These are phyloP conservation scores for Strigomonas culicis DNA, from an alignment of 208 protist species.

Conservation along the genomic window DNA sequence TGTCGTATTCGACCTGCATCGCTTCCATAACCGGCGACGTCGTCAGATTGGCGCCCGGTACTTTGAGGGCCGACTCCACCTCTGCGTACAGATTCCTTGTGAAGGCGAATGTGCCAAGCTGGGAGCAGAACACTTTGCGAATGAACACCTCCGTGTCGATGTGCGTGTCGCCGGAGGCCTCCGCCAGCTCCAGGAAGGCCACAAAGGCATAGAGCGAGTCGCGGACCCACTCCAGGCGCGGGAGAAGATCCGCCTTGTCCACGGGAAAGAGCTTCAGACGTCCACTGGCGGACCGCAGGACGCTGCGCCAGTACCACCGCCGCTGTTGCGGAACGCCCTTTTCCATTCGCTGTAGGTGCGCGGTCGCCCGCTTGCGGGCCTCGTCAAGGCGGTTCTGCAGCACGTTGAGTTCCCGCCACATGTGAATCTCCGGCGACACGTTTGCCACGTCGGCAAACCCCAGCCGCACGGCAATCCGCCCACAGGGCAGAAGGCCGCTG, in stretches of 20 bases:
- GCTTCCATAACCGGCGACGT: too few species aligned
- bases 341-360: slow-evolving; percentile 72
- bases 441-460: slow-evolving; percentile 71
- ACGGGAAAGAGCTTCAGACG: slow-evolving; percentile 78
- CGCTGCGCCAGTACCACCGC: slow-evolving; percentile 85
- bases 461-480: slow-evolving; percentile 51
- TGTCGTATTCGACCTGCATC: slow-evolving; percentile 19
- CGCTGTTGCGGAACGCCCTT: slow-evolving; percentile 78
- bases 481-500: slow-evolving; percentile 72
- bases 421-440: slow-evolving; percentile 62
- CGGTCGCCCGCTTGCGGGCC: slow-evolving; percentile 47
- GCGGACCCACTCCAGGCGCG: slow-evolving; percentile 84
- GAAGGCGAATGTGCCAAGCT: slow-evolving; percentile 38
- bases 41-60: background rate
- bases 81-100: slow-evolving; percentile 12
- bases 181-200: slow-evolving; percentile 67
- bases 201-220: slow-evolving; percentile 74
- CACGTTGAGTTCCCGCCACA: slow-evolving; percentile 88
- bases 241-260: slow-evolving; percentile 55
- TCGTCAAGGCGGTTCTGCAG: slow-evolving; percentile 58
- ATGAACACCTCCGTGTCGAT: slow-evolving; percentile 49
- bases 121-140: slow-evolving; percentile 60
- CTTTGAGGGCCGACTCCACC: slow-evolving; percentile 7
- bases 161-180: slow-evolving; percentile 46
- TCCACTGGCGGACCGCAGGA: slow-evolving; percentile 49